Percentiles rank a stretch among this genome's conserved stretches.
phyloP scores from a whole-genome alignment of 2,329 filamentous ascomycete genomes.

The Aureobasidium subglaciale region DNA sequence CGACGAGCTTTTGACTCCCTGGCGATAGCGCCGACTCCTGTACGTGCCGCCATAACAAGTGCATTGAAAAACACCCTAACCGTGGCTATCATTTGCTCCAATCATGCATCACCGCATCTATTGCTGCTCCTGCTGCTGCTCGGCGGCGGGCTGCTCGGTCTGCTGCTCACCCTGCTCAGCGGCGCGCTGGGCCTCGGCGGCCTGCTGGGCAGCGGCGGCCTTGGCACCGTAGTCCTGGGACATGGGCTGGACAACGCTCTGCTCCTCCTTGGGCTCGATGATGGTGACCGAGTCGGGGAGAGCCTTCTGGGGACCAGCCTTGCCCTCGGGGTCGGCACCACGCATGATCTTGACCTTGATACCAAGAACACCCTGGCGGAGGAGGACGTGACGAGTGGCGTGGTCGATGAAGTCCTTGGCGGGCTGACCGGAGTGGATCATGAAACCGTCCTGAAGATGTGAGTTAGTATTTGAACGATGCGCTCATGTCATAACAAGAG shows the following conservation, averaged over 20 bases:
- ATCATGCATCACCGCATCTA: constrained; percentile 17
- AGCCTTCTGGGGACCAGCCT: constrained; percentile 93
- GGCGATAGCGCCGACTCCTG: constrained; percentile 16
- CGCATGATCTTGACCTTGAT: constrained; percentile 99
- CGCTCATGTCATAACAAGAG: neutral
- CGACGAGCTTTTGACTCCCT: constrained; percentile 15
- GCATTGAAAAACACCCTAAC: constrained; percentile 15
- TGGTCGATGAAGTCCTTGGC: constrained; percentile 99
- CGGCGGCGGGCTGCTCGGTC: constrained; percentile 40
- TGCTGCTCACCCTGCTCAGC: constrained; percentile 51
- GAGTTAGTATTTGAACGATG: neutral
- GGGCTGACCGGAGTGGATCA: constrained; percentile 99
- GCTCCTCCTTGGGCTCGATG: constrained; percentile 99
- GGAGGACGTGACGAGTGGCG: constrained; percentile 97
- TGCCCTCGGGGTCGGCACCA: constrained; percentile 98
- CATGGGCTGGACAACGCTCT: constrained; percentile 86
- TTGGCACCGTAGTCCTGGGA: constrained; percentile 99
- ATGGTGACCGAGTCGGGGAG: constrained; percentile 98
- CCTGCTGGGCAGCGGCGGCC: constrained; percentile 62
- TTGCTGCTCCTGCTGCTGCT: constrained; percentile 25
- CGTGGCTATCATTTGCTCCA: constrained; percentile 13
- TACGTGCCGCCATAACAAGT: constrained; percentile 17
- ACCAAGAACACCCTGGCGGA: constrained; percentile 98
- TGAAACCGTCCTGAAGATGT: constrained; percentile 77
- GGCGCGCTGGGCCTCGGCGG: constrained; percentile 54